Evolutionary conservation across 768 basidiomycete genomes (phyloP), one percentile per base, ranked within the genome.

Genomic region (Scleroderma bovista): DNA sequence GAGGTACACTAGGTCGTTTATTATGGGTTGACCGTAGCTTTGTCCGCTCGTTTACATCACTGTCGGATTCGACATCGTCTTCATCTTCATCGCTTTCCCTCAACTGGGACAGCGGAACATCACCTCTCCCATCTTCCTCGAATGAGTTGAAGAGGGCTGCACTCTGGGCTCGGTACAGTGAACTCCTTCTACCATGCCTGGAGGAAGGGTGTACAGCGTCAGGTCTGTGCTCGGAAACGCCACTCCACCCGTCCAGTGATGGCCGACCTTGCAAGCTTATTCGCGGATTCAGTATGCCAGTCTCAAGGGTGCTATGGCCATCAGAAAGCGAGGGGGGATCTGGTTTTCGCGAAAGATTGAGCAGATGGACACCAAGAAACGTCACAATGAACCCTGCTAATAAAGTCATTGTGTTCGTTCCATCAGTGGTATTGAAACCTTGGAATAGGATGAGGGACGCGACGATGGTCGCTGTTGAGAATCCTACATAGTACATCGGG

Each of bases 401-500:
- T 26, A 99, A 83, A 2, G 93, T 94, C 26, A 94, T 60, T 29
- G 90, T 92, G 64, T 92, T 89, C 20, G 80, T 78, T 12, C 80
- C 84, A 51, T 81, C 83, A 23, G 84, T 81, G 6, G 92, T 97
- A 71, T 97, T 93, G 75, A 98, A 88, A 0, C 96, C 96, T 74
- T 93, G 88, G 78, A 98, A 97, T 53, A 99, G 79, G 59, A 99
- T 95, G 52, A 96, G 79, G 53, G 93, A 96, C 0, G 96, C 93
- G 38, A 96, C 75, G 62, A 95, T 87, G 42, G 94, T 97, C 5
- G 87, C 86, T 2, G 89, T 88, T 16, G 92, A 91, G 73, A 99
- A 99, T 66, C 90, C 86, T 67, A 97, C 95, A 62, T 93, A 97
- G 71, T 98, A 98, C 75, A 96, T 87, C 1, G 94, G 95, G 66